Evolutionary conservation across 495 filamentous ascomycete species (phyloP), one percentile per base, ranked within the genome.

Genomic region (Podospora pseudocomata): DNA sequence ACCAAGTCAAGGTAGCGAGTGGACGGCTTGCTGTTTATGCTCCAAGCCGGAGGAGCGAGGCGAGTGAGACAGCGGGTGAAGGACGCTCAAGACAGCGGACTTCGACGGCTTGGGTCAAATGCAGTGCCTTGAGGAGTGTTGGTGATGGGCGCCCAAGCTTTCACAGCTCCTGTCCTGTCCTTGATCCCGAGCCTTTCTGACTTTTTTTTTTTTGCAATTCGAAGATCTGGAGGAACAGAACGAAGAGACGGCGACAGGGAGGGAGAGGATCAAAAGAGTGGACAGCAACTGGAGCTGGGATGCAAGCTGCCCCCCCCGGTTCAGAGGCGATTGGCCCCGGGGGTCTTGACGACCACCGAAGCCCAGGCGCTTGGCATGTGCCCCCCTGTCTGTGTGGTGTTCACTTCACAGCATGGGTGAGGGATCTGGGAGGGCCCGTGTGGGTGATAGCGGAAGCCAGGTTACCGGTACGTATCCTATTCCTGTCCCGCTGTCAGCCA

Each of bases 261-360:
- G 63, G 70, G 70, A 60, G 39, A 63, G 49, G 60, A 34, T 68
- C 66, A 69, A 71, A 71, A 68, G 64, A 69, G 68, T 56, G 70
- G 57, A 20, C 49, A 44, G 20, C 5, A 39, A 58, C 34, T n/a
- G 53, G 68, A 56, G 20, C 39, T 56, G 65, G 62, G 65, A 65
- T 39, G 60, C 65, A 56, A 32, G 49, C 18, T 44, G 53, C 58
- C 61, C 58, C 58, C 58, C n/a, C 49, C 53, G 28, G 53, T 63
- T 55, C 64, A 61, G 53, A 65, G 64, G 66, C 65, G 66, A 71
- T 68, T 71, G 70, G 70, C 60, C 65, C 60, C 65, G 59, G 9
- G 65, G 59, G 60, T 19, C 61, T 57, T 60, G 26, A n/a, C 30
- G 57, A 28, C 58, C 39, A 26, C 23, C 32, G 19, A 55, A 61